These are phyloP conservation scores for Psilocybe tampanensis DNA, from an alignment of 768 basidiomycete species.

Conservation along the genomic window DNA sequence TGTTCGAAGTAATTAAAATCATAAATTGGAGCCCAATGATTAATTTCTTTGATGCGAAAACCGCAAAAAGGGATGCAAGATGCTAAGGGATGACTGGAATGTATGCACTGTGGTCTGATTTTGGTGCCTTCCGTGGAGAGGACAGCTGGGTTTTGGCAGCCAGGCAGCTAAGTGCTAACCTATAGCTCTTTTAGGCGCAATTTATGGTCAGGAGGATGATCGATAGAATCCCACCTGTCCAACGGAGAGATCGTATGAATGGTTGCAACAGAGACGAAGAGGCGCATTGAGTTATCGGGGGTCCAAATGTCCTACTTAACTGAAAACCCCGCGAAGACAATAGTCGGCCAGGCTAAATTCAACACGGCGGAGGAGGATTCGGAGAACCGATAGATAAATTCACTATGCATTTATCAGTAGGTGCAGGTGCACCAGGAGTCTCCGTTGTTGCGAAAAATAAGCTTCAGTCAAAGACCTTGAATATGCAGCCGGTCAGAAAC, in stretches of 20 bases:
- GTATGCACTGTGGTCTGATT: too few relatives aligned
- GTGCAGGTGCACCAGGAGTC: background rate
- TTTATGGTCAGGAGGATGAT: background rate
- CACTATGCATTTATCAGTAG: background rate
- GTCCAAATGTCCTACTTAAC: background rate
- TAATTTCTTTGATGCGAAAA: too few relatives aligned
- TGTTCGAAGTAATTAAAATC: too few relatives aligned
- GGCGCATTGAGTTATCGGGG: background rate
- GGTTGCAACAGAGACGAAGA: background rate
- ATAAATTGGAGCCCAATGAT: too few relatives aligned
- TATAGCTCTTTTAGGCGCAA: background rate
- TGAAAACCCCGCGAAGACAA: background rate
- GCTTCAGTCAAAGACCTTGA: background rate
- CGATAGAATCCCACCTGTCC: background rate
- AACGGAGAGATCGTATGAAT: background rate
- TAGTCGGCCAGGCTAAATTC: background rate
- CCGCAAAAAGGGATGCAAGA: too few relatives aligned
- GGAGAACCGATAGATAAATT: background rate
- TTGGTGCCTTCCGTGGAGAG: too few relatives aligned
- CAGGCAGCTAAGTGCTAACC: background rate
- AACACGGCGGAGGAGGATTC: background rate
- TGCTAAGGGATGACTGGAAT: too few relatives aligned
- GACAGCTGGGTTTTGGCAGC: too few relatives aligned
- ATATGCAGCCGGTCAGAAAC: background rate
- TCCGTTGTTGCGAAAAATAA: background rate